Evolutionary conservation across 2,329 filamentous ascomycete genomes (phyloP).

Genomic region (Xylariales sp.): DNA sequence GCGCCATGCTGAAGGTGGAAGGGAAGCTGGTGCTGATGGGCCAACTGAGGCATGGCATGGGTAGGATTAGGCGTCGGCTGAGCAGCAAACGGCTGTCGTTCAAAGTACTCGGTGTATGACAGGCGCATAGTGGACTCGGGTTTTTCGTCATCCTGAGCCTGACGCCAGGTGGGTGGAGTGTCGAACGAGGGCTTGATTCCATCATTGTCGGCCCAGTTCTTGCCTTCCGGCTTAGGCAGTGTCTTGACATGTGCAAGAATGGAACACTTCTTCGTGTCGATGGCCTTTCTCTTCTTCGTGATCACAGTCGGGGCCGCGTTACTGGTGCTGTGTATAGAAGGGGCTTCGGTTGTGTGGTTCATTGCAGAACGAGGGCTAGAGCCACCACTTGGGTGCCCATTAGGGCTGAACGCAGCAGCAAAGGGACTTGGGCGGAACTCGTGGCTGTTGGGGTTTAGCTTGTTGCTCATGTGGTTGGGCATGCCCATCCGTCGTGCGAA

Average conservation of each 20-base stretch:
- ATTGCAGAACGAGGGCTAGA: conserved; percentile 67
- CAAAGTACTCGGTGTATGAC: conserved; percentile 77
- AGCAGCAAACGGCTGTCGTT: conserved; percentile 56
- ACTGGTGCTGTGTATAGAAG: conserved; percentile 22
- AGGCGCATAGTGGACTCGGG: conserved; percentile 56
- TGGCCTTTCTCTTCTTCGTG: conserved; percentile 65
- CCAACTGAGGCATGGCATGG: conserved; percentile 66
- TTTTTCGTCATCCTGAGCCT: conserved; percentile 67
- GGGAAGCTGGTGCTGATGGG: conserved; percentile 80
- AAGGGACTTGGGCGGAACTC: conserved; percentile 86
- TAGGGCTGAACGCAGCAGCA: conserved; percentile 77
- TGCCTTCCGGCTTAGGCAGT: conserved; percentile 45
- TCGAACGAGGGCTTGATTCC: conserved; percentile 82
- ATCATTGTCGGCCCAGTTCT: conserved; percentile 69
- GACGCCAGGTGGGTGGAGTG: conserved; percentile 81
- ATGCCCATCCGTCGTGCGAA: conserved; percentile 51
- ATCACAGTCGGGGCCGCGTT: conserved; percentile 45
- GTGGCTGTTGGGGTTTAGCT: conserved; percentile 61
- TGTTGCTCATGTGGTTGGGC: conserved; percentile 47
- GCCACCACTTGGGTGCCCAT: conserved; percentile 55
- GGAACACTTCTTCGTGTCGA: conserved; percentile 65
- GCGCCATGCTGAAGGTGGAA: conserved; percentile 74
- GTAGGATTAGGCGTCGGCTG: conserved; percentile 65
- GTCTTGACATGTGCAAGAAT: conserved; percentile 52
- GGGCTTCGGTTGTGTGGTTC: conserved; percentile 40